Percentiles rank a stretch among this genome's conserved stretches.
phyloP scores from a whole-genome alignment of 2,329 filamentous ascomycete species.

The Ilyonectria destructans region DNA sequence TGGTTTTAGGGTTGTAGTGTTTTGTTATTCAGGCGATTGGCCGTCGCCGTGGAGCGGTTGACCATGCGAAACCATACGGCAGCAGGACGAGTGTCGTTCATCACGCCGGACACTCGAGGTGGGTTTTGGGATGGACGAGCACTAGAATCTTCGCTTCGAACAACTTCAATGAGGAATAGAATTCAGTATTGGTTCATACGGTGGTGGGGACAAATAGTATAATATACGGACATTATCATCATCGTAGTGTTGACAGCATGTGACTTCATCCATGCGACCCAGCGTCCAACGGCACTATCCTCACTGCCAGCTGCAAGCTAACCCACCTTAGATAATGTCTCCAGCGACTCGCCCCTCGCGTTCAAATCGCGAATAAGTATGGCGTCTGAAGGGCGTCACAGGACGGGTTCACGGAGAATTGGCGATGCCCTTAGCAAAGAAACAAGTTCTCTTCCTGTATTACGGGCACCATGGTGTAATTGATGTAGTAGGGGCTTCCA shows the following conservation, averaged over 20 bases:
- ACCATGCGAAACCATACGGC: background rate
- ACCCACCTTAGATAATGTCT: background rate
- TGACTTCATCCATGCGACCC: no score
- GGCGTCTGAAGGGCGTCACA: slow-evolving; percentile 49
- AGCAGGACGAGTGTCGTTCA: background rate
- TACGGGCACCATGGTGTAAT: slow-evolving; percentile 69
- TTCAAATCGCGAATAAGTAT: background rate
- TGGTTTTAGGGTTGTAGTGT: background rate
- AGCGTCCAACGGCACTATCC: background rate
- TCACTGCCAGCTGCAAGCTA: background rate
- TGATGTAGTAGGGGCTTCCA: slow-evolving; percentile 78
- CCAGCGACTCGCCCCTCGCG: background rate
- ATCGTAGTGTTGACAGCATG: background rate
- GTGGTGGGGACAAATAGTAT: background rate
- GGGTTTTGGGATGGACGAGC: background rate
- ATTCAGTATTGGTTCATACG: background rate
- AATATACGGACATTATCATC: background rate
- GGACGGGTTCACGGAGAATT: slow-evolving; percentile 44
- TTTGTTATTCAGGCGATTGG: background rate
- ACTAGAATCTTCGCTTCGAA: background rate
- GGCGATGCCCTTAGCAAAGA: slow-evolving; percentile 49
- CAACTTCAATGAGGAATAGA: background rate
- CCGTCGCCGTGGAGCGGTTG: background rate
- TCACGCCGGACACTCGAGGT: background rate
- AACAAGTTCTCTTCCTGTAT: slow-evolving; percentile 74